phyloP scores from a whole-genome alignment of 164 flowering plant species.

The Houttuynia cordata region DNA sequence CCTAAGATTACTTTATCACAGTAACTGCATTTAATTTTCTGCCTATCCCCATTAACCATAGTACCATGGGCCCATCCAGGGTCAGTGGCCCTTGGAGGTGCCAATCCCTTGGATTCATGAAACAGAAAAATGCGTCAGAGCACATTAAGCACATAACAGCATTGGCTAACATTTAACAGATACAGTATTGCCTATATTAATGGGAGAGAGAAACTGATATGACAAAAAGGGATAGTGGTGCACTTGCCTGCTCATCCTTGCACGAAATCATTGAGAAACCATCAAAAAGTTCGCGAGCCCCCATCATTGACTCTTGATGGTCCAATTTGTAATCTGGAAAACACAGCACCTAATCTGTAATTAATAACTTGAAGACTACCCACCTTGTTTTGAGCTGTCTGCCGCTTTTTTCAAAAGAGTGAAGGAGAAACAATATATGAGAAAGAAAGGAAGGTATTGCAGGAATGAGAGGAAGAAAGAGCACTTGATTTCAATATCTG shows the following conservation, averaged over 20 bases:
- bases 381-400: too few relatives aligned
- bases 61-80: conserved; percentile 43
- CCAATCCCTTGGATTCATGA: conserved; percentile 16
- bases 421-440: too few relatives aligned
- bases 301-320: conserved; percentile 15
- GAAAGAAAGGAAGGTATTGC: too few relatives aligned
- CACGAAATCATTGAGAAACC: conserved; percentile 14
- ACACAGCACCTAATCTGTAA: conserved; percentile 2
- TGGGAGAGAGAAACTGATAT: background rate
- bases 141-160: background rate
- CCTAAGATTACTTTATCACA: conserved; percentile 35
- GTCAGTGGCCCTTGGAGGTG: conserved; percentile 41
- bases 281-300: conserved; percentile 20
- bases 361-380: too few relatives aligned
- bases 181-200: too few relatives aligned
- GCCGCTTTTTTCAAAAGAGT: too few relatives aligned
- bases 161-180: background rate
- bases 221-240: background rate
- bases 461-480: too few relatives aligned
- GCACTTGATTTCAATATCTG: too few relatives aligned
- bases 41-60: conserved; percentile 38
- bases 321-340: conserved; percentile 11
- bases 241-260: conserved; percentile 20
- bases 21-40: conserved; percentile 31
- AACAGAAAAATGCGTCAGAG: background rate